Evolutionary conservation across 2,329 filamentous ascomycete species (phyloP).

Genomic region (Hypoxylon sp.): DNA sequence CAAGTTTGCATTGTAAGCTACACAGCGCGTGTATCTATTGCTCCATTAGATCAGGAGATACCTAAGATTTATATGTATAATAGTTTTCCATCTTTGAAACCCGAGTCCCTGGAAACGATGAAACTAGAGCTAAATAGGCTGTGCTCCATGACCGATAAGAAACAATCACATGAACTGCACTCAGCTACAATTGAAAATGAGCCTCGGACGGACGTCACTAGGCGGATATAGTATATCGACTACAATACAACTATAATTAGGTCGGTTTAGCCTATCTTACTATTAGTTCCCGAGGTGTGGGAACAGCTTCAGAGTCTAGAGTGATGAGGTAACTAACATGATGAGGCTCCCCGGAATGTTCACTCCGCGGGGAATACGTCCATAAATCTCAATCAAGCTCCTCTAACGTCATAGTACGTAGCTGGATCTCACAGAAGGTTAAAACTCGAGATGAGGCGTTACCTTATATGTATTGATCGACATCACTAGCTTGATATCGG

Average conservation of each 20-base stretch:
- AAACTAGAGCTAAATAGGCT: background rate
- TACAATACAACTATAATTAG: background rate
- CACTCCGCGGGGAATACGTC: constrained; percentile 16
- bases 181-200: background rate
- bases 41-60: background rate
- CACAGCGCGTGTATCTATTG: background rate
- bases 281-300: constrained; percentile 2
- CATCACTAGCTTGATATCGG: constrained; percentile 4
- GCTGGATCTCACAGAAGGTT: constrained; percentile 11
- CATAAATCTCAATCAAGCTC: background rate
- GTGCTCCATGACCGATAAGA: background rate
- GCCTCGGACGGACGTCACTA: background rate
- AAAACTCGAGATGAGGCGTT: background rate
- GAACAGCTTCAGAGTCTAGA: background rate
- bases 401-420: constrained; percentile 30
- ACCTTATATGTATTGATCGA: constrained; percentile 16
- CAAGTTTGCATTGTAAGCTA: background rate
- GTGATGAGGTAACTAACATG: background rate
- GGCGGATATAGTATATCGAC: background rate
- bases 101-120: background rate
- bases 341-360: constrained; percentile 11
- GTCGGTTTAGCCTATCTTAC: background rate
- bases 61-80: background rate
- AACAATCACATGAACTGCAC: background rate
- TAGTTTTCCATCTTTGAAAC: background rate